Percentiles rank a stretch among this genome's conserved stretches.
Evolutionary conservation across 805 yeast species (phyloP).

Genomic region (Lachancea dasiensis): DNA sequence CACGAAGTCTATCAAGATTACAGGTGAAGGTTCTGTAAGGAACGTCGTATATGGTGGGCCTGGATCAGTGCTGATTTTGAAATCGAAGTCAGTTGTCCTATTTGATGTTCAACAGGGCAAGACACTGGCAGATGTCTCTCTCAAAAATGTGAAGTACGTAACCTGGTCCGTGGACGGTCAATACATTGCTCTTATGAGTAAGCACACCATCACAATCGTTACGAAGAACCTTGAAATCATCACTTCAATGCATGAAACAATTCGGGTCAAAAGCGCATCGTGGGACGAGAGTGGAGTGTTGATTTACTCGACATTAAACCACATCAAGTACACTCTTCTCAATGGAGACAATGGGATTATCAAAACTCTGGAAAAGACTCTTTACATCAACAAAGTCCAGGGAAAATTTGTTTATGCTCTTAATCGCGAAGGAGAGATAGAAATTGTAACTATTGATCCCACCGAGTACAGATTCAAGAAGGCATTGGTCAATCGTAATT

Average conservation of each 20-base stretch:
- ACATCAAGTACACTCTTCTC: conserved; percentile 84
- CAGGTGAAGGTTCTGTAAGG: conserved; percentile 55
- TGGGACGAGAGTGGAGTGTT: conserved; percentile 95
- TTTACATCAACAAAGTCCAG: conserved; percentile 68
- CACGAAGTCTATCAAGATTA: conserved; percentile 75
- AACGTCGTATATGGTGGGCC: conserved; percentile 77
- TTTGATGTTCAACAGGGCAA: conserved; percentile 93
- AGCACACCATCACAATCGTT: conserved; percentile 88
- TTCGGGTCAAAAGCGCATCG: conserved; percentile 91
- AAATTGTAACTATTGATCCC: conserved; percentile 77
- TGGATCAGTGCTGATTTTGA: conserved; percentile 74
- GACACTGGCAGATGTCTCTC: conserved; percentile 59
- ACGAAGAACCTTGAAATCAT: conserved; percentile 69
- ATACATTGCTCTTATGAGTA: conserved; percentile 79
- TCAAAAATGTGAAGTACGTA: conserved; percentile 78
- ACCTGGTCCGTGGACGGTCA: conserved; percentile 86
- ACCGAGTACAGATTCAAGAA: conserved; percentile 95
- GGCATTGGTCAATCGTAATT: conserved; percentile 84
- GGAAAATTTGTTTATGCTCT: conserved; percentile 74
- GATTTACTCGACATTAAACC: conserved; percentile 90
- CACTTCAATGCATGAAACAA: conserved; percentile 90
- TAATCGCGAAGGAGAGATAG: conserved; percentile 80
- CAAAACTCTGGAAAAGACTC: conserved; percentile 82
- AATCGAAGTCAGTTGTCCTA: conserved; percentile 63
- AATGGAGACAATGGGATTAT: conserved; percentile 96